These are phyloP conservation scores for Asclepias syriaca DNA, from an alignment of 257 asterid species.

Conservation along the genomic window DNA sequence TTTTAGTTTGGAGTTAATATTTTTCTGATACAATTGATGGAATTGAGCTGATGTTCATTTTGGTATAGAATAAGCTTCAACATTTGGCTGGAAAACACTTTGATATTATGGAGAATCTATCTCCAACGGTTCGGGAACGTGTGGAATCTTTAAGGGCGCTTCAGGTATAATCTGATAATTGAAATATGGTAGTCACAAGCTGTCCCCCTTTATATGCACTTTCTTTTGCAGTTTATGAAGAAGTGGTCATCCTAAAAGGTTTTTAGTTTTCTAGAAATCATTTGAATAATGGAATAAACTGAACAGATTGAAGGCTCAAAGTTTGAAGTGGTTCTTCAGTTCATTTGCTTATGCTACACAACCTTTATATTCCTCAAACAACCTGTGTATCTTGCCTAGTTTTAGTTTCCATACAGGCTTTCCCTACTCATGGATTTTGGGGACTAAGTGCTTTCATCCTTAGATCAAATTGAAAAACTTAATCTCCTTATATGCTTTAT, in stretches of 20 bases:
- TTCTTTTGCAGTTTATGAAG: not conserved
- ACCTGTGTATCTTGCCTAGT: not conserved
- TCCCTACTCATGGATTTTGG: not conserved
- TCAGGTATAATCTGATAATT: constrained; percentile 42
- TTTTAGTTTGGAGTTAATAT: not conserved
- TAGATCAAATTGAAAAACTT: not conserved
- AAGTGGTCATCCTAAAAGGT: not conserved
- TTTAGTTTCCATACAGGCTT: not conserved
- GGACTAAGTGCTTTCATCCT: not conserved
- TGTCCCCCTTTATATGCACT: not conserved
- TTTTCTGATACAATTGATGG: not conserved
- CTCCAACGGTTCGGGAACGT: constrained; percentile 62
- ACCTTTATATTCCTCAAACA: not conserved
- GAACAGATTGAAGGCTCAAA: not conserved
- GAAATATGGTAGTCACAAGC: not conserved
- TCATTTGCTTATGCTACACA: not conserved
- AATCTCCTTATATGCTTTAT: not conserved
- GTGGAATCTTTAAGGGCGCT: constrained; percentile 59
- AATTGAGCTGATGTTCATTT: not conserved
- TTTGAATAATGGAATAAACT: not conserved
- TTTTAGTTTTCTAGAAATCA: not conserved
- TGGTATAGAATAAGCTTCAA: constrained; percentile 57
- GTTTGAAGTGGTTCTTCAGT: not conserved
- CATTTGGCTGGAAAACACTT: constrained; percentile 56
- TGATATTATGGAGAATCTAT: constrained; percentile 49